A percentile compares a stretch with the other conserved stretches of the same genome.
Conservation (phyloP, 768 basidiomycete species). For the Dentipellis sp. region DNA sequence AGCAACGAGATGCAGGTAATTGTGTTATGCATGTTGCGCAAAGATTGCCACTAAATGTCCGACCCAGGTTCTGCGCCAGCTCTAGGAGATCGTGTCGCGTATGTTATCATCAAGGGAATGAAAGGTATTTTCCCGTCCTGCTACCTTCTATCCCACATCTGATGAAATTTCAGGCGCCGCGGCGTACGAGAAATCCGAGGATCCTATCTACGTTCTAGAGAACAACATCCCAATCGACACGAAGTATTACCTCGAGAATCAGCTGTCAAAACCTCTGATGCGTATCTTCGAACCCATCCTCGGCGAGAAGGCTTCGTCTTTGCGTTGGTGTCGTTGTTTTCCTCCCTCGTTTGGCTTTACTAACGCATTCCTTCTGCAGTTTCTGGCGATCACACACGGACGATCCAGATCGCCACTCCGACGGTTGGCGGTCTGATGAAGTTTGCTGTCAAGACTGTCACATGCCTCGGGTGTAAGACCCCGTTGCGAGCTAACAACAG, state of each 20-base stretch:
- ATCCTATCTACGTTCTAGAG: conserved; percentile 94
- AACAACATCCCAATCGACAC: conserved; percentile 98
- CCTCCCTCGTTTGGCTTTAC: not conserved
- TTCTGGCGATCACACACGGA: conserved; percentile 90
- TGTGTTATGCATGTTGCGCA: conserved; percentile 1
- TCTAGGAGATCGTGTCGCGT: conserved; percentile 97
- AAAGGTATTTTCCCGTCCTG: conserved; percentile 46
- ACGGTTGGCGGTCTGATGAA: conserved; percentile 97
- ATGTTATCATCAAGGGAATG: conserved; percentile 95
- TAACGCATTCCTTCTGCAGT: conserved; percentile 38
- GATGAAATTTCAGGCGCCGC: conserved; percentile 61
- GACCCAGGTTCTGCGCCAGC: conserved; percentile 82
- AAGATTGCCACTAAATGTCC: not conserved
- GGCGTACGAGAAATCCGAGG: conserved; percentile 98
- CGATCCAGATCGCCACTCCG: conserved; percentile 94
- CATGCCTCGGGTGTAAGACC: conserved; percentile 94
- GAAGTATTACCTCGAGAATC: conserved; percentile 96
- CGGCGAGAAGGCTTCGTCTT: conserved; percentile 79
- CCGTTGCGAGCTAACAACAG: conserved; percentile 74
- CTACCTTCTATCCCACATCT: not conserved
- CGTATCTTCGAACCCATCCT: conserved; percentile 97
- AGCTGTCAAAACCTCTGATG: conserved; percentile 93
- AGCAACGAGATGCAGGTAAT: conserved; percentile 83
- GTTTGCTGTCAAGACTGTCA: conserved; percentile 92
- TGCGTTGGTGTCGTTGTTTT: conserved; percentile 42